Percentiles rank a stretch among this genome's conserved stretches.
phyloP scores from a whole-genome alignment of 164 flowering plant genomes.

The Warburgia ugandensis region DNA sequence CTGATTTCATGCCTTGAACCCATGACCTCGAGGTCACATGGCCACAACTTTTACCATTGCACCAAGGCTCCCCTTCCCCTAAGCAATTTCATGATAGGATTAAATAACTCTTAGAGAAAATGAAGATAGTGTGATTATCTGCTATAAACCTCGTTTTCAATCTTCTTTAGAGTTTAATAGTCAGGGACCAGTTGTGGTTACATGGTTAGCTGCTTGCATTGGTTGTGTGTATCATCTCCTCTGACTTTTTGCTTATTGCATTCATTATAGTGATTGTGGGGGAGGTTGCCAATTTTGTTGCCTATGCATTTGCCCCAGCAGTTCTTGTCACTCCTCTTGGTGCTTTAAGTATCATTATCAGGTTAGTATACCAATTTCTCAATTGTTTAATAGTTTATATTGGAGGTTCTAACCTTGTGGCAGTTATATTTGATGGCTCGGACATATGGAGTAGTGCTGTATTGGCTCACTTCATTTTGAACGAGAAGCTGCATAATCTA shows the following conservation, averaged over 20 bases:
- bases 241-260: slow-evolving; percentile 18
- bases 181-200: background rate
- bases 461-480: slow-evolving; percentile 71
- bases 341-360: slow-evolving; percentile 73
- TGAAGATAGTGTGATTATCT: background rate
- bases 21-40: too few relatives aligned
- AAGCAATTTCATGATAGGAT: background rate
- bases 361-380: slow-evolving; percentile 26
- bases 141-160: background rate
- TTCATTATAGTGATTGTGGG: slow-evolving; percentile 68
- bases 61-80: background rate
- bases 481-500: slow-evolving; percentile 58
- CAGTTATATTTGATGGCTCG: background rate
- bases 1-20: too few relatives aligned
- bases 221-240: slow-evolving; percentile 15
- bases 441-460: slow-evolving; percentile 45
- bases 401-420: background rate
- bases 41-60: too few relatives aligned
- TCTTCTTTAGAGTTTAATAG: background rate
- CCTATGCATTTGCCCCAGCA: slow-evolving; percentile 91
- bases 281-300: slow-evolving; percentile 78
- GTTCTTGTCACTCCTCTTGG: slow-evolving; percentile 93
- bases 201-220: slow-evolving; percentile 12
- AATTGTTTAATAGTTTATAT: background rate
- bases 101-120: background rate